Base-by-base conservation (phyloP, 208 protist species). In the Crithidia sp. region DNA sequence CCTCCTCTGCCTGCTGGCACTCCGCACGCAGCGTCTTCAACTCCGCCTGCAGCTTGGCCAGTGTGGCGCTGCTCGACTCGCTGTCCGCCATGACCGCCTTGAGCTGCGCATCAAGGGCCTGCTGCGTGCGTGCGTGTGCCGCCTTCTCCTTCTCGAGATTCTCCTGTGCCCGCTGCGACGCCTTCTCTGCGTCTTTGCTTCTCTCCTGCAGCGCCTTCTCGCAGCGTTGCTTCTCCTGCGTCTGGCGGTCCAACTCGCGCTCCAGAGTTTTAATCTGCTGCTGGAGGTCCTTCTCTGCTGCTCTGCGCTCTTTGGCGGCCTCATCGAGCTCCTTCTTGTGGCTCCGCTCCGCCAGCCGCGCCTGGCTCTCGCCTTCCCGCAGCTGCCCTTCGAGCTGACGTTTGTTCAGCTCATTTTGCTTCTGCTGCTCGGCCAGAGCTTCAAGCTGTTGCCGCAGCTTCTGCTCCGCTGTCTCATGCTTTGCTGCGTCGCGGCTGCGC, bases 121-220 rank as follows among this genome's bases (percentile, higher is more conserved):
- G 28, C 8, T 56, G 68, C 6, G 47, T 55, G 2, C 8, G 12
- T 59, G 39, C 57, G 37, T 64, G 68, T 2, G 57, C 45, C 8
- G 5, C 52, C 49, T 53, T 56, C 58, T 58, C 58, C 49, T 54
- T 6, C 17, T 53, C 49, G 4, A 66, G 43, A 37, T 8, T n/a
- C 36, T 36, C 16, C 58, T 55, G 60, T 19, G 39, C 17, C 59
- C n/a, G 53, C 54, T 57, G 59, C 14, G 40, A 13, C 37, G 52
- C 52, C 44, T 52, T 65, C 39, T 55, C 68, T 0, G 45, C 7
- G 12, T 67, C 62, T 5, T 63, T 65, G 0, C 47, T 54, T 44
- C 73, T 60, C 8, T 28, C 49, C 16, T 78, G 72, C 47, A 62
- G 53, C 9, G 43, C 63, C 40, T 72, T 49, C 49, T 83, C 73